phyloP scores from a whole-genome alignment of 345 rosid species.

The Rhodamnia argentea region DNA sequence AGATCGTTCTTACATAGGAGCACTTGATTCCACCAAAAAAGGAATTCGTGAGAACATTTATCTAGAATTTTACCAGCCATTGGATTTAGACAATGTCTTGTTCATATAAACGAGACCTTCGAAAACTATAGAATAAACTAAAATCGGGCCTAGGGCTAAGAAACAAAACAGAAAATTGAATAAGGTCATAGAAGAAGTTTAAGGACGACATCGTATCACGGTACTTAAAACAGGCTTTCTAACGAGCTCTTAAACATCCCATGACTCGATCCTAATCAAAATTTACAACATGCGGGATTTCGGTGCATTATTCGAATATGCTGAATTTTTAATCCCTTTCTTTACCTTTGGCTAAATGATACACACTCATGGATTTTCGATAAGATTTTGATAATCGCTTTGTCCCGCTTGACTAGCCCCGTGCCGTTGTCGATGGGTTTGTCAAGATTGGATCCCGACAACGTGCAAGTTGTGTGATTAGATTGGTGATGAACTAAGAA shows the following conservation, averaged over 20 bases:
- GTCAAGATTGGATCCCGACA: not conserved
- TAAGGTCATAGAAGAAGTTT: not conserved
- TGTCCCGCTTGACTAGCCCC: not conserved
- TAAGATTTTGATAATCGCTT: not conserved
- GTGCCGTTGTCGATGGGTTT: not conserved
- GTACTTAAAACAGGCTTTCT: not conserved
- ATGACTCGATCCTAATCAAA: not conserved
- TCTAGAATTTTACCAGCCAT: not conserved
- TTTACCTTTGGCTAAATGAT: not conserved
- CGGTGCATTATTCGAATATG: not conserved
- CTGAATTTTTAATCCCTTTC: not conserved
- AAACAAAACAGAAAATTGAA: not conserved
- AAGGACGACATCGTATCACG: not conserved
- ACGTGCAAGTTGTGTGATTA: not conserved
- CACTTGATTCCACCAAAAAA: not conserved
- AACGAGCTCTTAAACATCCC: not conserved
- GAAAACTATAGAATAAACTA: not conserved
- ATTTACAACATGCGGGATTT: not conserved
- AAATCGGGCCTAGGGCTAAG: not conserved
- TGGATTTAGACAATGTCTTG: not conserved
- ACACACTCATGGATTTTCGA: not conserved
- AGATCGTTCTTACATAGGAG: not conserved
- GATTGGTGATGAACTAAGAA: not conserved
- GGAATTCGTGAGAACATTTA: not conserved
- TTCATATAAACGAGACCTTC: not conserved